Conservation (phyloP, 495 filamentous ascomycete species). For the Penicillium bialowiezense region DNA sequence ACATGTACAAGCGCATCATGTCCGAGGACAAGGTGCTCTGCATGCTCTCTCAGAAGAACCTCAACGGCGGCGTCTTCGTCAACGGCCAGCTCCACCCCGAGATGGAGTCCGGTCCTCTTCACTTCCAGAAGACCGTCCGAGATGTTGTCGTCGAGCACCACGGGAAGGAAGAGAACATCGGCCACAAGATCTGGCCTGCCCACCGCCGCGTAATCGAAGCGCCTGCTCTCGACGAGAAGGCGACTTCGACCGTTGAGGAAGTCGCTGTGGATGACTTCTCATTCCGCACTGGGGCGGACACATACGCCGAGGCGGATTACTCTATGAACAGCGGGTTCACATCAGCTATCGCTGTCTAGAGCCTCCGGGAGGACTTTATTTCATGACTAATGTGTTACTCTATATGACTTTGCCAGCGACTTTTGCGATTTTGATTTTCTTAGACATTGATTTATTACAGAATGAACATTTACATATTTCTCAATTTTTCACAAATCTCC, state of each 20-base stretch:
- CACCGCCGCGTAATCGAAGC: conserved; percentile 7
- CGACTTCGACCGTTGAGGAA: not conserved
- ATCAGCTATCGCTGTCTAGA: not conserved
- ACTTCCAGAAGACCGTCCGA: conserved; percentile 43
- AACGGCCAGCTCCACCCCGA: conserved; percentile 47
- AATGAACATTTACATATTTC: not conserved
- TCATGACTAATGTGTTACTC: not conserved
- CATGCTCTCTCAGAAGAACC: conserved; percentile 44
- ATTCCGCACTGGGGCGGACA: conserved; percentile 4
- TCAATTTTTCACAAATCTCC: no score
- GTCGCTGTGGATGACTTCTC: conserved; percentile 8
- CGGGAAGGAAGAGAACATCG: conserved; percentile 30
- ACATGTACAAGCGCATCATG: conserved; percentile 47
- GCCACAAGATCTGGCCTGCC: conserved; percentile 43
- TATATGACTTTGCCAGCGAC: not conserved
- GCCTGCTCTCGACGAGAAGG: not conserved
- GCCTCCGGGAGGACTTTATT: not conserved
- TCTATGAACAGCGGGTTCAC: not conserved
- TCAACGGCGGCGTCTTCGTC: conserved; percentile 45
- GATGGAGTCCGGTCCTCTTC: conserved; percentile 45
- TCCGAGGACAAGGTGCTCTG: conserved; percentile 49
- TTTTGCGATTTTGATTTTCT: not conserved
- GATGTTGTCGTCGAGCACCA: conserved; percentile 37
- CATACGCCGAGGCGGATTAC: conserved; percentile 2
- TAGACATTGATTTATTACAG: not conserved